Base-by-base conservation (phyloP, 2,329 filamentous ascomycete species). In the Trichoderma pleuroti region DNA sequence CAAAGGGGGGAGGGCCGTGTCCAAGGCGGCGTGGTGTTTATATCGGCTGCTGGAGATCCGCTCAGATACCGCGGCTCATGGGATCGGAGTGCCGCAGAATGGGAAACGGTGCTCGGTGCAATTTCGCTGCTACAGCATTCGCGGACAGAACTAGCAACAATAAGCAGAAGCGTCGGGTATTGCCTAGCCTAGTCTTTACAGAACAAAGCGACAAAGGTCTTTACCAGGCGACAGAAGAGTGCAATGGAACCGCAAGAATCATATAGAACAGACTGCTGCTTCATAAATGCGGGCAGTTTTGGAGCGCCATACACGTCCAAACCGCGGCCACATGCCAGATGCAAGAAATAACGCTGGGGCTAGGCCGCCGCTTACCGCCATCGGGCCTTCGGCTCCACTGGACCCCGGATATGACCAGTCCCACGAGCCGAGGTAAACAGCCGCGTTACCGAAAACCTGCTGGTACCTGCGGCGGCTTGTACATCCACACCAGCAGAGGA, bases 381-480 rank as follows among this genome's bases (percentile, higher is more conserved):
- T 61, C 67, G 46, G 57, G 30, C 5, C 36, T 63, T 56, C 30
- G 21, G 34, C 67, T 49, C 67, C 62, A 70, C 60, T 59, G 61
- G 34, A 63, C 64, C 70, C 63, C 63, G 63, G 59, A 65, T 66
- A 21, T 59, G 16, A 28, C 26, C 57, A 56, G 39, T 21, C 54
- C 46, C 59, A 61, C 30, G 32, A 71, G 70, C 70, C 70, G 70
- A 71, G 70, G 70, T 71, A 54, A 66, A 32, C 26, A 28, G 32
- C 46, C 34, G 24, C 32, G 28, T n/a, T 66, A 57, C 63, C 63
- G 63, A 66, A 52, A 18, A 21, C 24, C 21, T 52, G 61, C 2
- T 21, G n/a, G 16, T 42, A 32, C 46, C 46, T 52, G 46, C 46
- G 46, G 46, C 46, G 11, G n/a, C 21, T 24, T 52, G 46, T 52